Base-by-base conservation (phyloP, 2,329 filamentous ascomycete species). In the Alternaria brassicicola region DNA sequence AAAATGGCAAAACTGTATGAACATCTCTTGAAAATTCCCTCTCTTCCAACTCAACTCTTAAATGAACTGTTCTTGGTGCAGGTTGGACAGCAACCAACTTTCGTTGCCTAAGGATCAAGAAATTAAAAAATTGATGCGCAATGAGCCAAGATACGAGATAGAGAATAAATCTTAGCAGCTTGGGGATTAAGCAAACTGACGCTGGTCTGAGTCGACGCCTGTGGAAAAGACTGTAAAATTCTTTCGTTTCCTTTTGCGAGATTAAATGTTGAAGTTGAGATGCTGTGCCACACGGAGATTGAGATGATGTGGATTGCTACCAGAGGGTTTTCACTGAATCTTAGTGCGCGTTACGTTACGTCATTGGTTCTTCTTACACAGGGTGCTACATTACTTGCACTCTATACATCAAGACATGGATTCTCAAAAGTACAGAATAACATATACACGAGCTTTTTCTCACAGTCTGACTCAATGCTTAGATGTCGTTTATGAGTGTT, bases 341-440 rank as follows among this genome's bases (percentile, higher is more conserved):
- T 33, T 56, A 47, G 47, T 25, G 47, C 15, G 46, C 21, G 38
- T 57, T 52, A 57, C 21, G 38, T 57, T 52, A 57, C 43, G 54
- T 57, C 54, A 57, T 52, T 30, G 23, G 25, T 19, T 47, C 30
- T 7, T 21, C 17, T n/a, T 19, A 3, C 19, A n/a, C 17, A 47
- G 4, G 5, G 33, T 35, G 19, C 15, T 21, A 31, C 13, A 25
- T 8, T 47, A 6, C 23, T 1, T 12, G 15, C 19, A 23, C 19
- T 47, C 17, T 12, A 33, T 6, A n/a, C 13, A 4, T 10, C 31
- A 31, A 21, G 30, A 33, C 28, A 33, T 10, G 13, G 6, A 33
- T 7, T 8, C 12, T 7, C n/a, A n/a, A n/a, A n/a, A n/a, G n/a
- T n/a, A n/a, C n/a, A n/a, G n/a, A n/a, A n/a, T n/a, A n/a, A n/a